Base-by-base conservation (phyloP, 1,284 basidiomycete species). In the Ceratobasidium sp. region DNA sequence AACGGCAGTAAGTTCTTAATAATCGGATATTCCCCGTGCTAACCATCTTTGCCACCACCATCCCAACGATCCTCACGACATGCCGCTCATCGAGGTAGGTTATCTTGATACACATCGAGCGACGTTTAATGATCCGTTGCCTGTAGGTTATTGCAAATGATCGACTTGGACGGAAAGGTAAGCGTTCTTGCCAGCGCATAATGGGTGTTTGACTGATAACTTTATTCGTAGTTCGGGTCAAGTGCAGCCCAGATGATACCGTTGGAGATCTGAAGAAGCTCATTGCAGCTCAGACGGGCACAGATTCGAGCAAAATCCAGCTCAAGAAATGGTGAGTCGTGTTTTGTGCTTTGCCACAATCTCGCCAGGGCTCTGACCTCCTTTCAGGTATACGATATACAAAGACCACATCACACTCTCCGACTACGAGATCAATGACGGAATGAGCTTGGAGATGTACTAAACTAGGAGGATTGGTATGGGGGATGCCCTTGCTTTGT, bases 251-350 rank as follows among this genome's bases (percentile, higher is more conserved):
- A 4, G 92, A 98, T 16, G 97, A 99, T 81, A 99, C 97, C 0
- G 94, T 99, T 30, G 96, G 96, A 38, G 96, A 98, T 81, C 85
- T 98, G 74, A 99, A 99, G 86, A 93, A 93, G 82, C 90, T 98
- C 73, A 98, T 99, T 77, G 96, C 93, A 1, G 96, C 96, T 2
- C 97, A 99, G 82, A 98, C 90, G 0, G 98, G 97, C 58, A 98
- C 96, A 2, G 89, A 94, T 78, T 80, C 82, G 9, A 83, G 82
- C 54, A 96, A 98, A 88, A 98, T 99, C 75, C 88, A 92, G 79
- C 84, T 99, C 69, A 99, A 98, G 89, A 98, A 98, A 87, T 98
- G 96, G 96, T 92, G 76, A 74, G 90, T 82, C 26, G 6, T 59
- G 32, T 59, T 9, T 38, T 38, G 21, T 38, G 21, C n/a, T 18